Conservation (phyloP, 2,329 filamentous ascomycete species). For the Dendryphion nanum region DNA sequence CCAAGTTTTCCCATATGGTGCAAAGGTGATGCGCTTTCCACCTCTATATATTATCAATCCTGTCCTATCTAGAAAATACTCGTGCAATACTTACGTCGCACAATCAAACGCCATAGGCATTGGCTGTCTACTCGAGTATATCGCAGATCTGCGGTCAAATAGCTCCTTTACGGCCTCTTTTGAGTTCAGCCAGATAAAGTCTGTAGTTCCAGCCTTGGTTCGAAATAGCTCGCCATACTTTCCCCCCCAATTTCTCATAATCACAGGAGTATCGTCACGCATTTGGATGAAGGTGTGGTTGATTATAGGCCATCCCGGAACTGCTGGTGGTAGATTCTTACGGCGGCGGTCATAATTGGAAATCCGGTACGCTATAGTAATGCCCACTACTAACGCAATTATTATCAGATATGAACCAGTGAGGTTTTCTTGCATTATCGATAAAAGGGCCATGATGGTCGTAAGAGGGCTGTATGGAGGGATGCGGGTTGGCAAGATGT, state of each 20-base stretch:
- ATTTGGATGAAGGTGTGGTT: constrained; percentile 9
- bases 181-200: constrained; percentile 11
- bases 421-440: no score
- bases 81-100: constrained; percentile 8
- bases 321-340: constrained; percentile 5
- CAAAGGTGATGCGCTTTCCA: constrained; percentile 9
- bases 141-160: constrained; percentile 8
- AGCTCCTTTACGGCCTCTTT: constrained; percentile 11
- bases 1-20: constrained; percentile 7
- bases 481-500: no score
- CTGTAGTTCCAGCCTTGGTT: constrained; percentile 9
- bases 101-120: constrained; percentile 11
- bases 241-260: constrained; percentile 5
- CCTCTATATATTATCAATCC: constrained; percentile 2
- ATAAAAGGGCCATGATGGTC: no score
- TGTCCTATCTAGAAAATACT: not conserved
- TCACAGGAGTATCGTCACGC: constrained; percentile 6
- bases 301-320: constrained; percentile 6
- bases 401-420: no score
- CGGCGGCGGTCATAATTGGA: constrained; percentile 6
- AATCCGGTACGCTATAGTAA: no score
- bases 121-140: constrained; percentile 9
- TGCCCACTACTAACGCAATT: no score
- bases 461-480: no score
- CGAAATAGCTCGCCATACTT: constrained; percentile 10